Evolutionary conservation across 2,329 filamentous ascomycete species (phyloP), one percentile per base, ranked within the genome.

Genomic region (Hymenoscyphus albidus): DNA sequence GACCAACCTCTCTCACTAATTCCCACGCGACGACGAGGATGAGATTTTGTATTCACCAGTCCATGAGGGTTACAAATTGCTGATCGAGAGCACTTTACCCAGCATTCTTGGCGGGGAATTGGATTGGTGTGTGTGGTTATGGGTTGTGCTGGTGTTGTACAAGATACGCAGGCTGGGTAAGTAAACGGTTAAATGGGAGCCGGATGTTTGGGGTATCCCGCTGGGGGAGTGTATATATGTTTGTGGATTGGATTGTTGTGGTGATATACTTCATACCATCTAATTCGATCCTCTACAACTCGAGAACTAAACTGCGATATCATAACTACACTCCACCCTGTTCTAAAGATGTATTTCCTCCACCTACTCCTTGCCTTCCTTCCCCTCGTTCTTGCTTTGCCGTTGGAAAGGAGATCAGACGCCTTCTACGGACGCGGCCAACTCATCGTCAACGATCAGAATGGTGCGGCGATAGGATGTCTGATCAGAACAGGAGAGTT

Each of bases 1-100:
- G n/a, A 51, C 44, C 22, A 10, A 18, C n/a, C 18, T 51, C 35
- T 51, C n/a, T 51, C 22, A 51, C 22, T 12, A 51, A 51, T 51
- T 51, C n/a, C 18, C 44, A 51, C 44, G 44, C 44, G 44, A 51
- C 44, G 7, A 51, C 44, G 44, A 51, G 44, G 44, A 51, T 51
- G 18, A n/a, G 18, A 12, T 44, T 18, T n/a, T 44, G 1, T 44
- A 44, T 18, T 16, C 16, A 6, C 16, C 16, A 44, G 14, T 44
- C n/a, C 27, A 16, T 5, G n/a, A 42, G 14, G 42, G 5, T 51
- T 51, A 51, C 44, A 51, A 51, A 51, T 51, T 51, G 18, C n/a
- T 51, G 44, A 51, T 22, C 10, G 6, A 22, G n/a, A 22, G n/a
- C 16, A n/a, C 1, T 22, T 18, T n/a, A 18, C 16, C 44, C 16